These are phyloP conservation scores for Blastomyces parvus DNA, from an alignment of 2,329 filamentous ascomycete genomes.

Conservation along the genomic window DNA sequence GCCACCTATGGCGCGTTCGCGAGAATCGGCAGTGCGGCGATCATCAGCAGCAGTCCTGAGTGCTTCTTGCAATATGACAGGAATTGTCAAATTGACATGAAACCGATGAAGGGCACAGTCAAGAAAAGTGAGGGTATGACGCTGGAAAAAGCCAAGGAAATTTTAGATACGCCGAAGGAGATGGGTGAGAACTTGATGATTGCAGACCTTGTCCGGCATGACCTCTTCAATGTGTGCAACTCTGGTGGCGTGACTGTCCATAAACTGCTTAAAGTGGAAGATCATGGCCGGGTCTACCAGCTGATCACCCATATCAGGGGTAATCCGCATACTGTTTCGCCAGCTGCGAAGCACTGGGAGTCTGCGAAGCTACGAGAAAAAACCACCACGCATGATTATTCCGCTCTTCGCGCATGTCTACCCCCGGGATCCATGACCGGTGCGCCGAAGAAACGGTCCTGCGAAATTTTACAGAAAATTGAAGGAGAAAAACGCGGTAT, in stretches of 20 bases:
- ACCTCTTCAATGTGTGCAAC: constrained; percentile 74
- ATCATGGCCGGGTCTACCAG: constrained; percentile 82
- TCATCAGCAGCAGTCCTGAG: constrained; percentile 78
- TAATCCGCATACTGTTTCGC: constrained; percentile 19
- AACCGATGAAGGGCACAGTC: constrained; percentile 96
- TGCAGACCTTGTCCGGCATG: constrained; percentile 85
- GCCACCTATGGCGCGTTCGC: constrained; percentile 79
- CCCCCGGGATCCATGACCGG: constrained; percentile 95
- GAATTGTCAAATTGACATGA: constrained; percentile 47
- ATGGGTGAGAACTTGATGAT: constrained; percentile 97
- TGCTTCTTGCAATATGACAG: constrained; percentile 67
- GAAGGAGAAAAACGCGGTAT: constrained; percentile 58
- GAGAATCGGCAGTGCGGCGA: constrained; percentile 56
- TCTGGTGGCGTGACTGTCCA: constrained; percentile 62
- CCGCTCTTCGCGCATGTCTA: constrained; percentile 66
- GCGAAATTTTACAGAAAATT: constrained; percentile 64
- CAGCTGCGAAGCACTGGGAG: constrained; percentile 7
- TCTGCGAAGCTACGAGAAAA: not conserved
- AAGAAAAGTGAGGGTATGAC: constrained; percentile 62
- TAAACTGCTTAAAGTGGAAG: constrained; percentile 78
- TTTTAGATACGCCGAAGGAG: constrained; percentile 76
- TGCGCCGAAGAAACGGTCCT: constrained; percentile 85
- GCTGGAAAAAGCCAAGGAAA: constrained; percentile 56
- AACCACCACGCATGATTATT: constrained; percentile 45
- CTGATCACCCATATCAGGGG: constrained; percentile 85